Conservation (phyloP, 305 asterid species). For the Fraxinus sp. region DNA sequence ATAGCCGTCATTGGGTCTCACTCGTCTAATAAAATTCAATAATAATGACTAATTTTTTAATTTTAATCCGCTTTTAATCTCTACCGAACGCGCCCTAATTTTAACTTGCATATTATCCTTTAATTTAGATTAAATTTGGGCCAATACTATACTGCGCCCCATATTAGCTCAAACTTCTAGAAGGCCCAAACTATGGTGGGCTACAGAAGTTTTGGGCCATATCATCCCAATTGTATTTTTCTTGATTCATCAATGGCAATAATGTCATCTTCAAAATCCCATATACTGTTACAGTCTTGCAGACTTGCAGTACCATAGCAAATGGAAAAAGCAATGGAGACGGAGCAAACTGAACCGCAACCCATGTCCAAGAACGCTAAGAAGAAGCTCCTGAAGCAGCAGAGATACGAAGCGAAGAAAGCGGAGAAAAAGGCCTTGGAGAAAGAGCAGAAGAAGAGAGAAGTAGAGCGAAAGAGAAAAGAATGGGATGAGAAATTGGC, state of each 20-base stretch:
- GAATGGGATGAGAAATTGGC: slow-evolving; percentile 79
- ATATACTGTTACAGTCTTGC: too few relatives aligned
- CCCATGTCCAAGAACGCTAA: slow-evolving; percentile 73
- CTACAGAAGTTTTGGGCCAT: not conserved
- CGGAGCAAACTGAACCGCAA: slow-evolving; percentile 35
- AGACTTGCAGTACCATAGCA: not conserved
- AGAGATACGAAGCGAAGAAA: slow-evolving; percentile 73
- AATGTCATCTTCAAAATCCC: not conserved
- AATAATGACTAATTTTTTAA: too few relatives aligned
- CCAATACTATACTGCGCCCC: not conserved
- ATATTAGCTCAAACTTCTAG: not conserved
- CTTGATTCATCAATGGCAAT: not conserved
- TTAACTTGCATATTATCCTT: too few relatives aligned
- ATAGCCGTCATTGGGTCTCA: too few relatives aligned
- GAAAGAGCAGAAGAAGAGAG: slow-evolving; percentile 70
- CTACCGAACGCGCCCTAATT: too few relatives aligned
- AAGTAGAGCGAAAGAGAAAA: slow-evolving; percentile 70
- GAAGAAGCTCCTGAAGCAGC: slow-evolving; percentile 75
- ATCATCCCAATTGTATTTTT: not conserved
- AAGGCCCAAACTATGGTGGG: not conserved
- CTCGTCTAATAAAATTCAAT: too few relatives aligned
- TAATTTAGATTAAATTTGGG: not conserved
- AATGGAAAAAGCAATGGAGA: slow-evolving; percentile 27
- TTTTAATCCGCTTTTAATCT: too few relatives aligned
- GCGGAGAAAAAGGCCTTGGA: slow-evolving; percentile 68